Evolutionary conservation across 2,329 filamentous ascomycete species (phyloP), one percentile per base, ranked within the genome.

Genomic region (Phyllosticta ampelicida): DNA sequence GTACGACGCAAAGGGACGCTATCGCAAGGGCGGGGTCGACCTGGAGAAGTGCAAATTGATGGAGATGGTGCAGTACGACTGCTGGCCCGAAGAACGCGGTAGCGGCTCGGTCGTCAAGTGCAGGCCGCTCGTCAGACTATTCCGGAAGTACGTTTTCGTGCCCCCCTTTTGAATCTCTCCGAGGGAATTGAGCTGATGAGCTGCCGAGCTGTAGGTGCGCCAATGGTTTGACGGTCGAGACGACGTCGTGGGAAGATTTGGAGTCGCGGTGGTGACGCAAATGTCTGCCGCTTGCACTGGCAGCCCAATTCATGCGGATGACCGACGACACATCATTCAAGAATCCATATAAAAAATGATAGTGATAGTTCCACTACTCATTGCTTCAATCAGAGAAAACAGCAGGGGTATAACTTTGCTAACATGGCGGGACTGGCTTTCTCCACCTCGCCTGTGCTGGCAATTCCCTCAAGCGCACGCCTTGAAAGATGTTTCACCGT

Each of bases 11-110:
- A 75, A 70, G 62, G 80, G 71, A 72, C 76, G 79, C 66, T 69
- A 72, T 54, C 78, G 80, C 61, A 83, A 83, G 67, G 73, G 75
- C 23, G 69, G 68, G n/a, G 71, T 83, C 60, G 72, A 80, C 29
- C 73, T 86, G 5, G 68, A 73, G 56, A 71, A 80, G 54, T 86
- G 83, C 67, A 70, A 77, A 59, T 70, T 86, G 48, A 74, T 80
- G 63, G 80, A 85, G 67, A 69, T 86, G 69, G 71, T 81, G 52
- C 83, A 86, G 70, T 86, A 84, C 66, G 78, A 78, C 23, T 86
- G 84, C 70, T 77, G 82, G 65, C 71, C 82, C 9, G 72, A 77
- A 9, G 55, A 68, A 20, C 51, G 67, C 51, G 70, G 74, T 30
- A 65, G 71, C 54, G 72, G 70, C 18, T 72, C 75, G 2, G 70